These are phyloP conservation scores for Postia placenta DNA, from an alignment of 768 basidiomycete genomes.

Conservation along the genomic window DNA sequence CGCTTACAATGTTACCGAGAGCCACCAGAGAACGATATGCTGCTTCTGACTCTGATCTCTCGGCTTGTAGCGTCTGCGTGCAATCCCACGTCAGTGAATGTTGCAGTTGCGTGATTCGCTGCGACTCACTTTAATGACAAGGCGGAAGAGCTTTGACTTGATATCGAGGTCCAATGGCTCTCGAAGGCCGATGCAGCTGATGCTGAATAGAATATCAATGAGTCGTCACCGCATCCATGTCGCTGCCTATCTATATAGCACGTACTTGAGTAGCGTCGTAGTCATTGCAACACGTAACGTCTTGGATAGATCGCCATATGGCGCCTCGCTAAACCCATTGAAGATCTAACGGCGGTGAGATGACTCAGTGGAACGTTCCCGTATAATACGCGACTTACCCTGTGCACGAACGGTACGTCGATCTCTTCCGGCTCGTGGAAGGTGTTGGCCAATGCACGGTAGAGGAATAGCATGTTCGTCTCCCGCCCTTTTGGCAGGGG, in stretches of 20 bases:
- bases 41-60: conserved; percentile 60
- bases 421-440: conserved; percentile 49
- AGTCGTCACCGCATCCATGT: no score
- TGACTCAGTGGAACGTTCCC: no score
- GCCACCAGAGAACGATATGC: conserved; percentile 67
- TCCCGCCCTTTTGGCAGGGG: conserved; percentile 67
- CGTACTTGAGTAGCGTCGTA: conserved; percentile 87
- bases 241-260: conserved; percentile 13
- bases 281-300: conserved; percentile 70
- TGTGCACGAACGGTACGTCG: conserved; percentile 44
- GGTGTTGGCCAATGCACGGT: conserved; percentile 76
- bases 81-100: background rate
- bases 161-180: conserved; percentile 31
- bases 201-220: conserved; percentile 41
- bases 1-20: conserved; percentile 62
- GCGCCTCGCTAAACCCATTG: conserved; percentile 40
- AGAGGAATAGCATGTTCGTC: conserved; percentile 75
- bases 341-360: conserved; percentile 43
- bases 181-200: conserved; percentile 54
- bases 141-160: background rate
- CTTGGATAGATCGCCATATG: conserved; percentile 56
- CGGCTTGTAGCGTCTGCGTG: conserved; percentile 36
- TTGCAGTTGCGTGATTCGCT: background rate
- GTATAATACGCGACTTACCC: no score
- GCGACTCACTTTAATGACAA: background rate